Base-by-base conservation (phyloP, 257 asterid genomes). In the Eustoma russellianum region DNA sequence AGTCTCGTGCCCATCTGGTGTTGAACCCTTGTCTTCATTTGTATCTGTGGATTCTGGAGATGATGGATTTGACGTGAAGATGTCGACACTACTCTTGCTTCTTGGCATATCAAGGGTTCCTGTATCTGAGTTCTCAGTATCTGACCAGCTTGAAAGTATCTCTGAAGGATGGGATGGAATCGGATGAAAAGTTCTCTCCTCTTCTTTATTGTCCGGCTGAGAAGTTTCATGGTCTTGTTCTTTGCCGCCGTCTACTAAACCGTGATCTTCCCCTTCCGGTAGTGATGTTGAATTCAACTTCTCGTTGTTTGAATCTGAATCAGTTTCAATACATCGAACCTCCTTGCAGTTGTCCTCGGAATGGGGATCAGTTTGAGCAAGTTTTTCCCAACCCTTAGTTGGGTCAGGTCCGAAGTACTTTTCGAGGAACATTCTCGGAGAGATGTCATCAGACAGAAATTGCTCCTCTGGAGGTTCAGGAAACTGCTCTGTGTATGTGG, bases 351-450 rank as follows among this genome's bases (percentile, higher is more conserved):
- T 68, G 45, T 80, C 89, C 50, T 71, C 83, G 24, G 56, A 59
- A 33, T 53, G 66, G 46, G 61, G 60, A 18, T 62, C 62, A 41
- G 66, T 53, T 59, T 72, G 79, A 55, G 79, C 64, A 35, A 70
- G 73, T 75, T 83, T 87, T 66, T 91, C 98, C 98, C 98, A 87
- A 33, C 85, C 98, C 35, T 66, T 62, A 41, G 80, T 74, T 35
- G 99, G 95, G 67, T 88, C 97, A 11, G 97, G 97, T 52, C 97
- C 99, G 33, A 92, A 85, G 80, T 85, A 92, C 77, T 83, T 92
- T 41, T 92, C 96, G 38, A 92, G 77, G 66, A 73, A 77, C 53
- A 68, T 46, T 52, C 88, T 63, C 8, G 99, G 97, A 3, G 97
- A 88, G 34, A 81, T 81, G 70, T 77, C 80, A 52, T 65, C 79